A percentile compares a stretch with the other conserved stretches of the same genome.
These are phyloP conservation scores for Macadamia tetraphylla DNA, from an alignment of 164 flowering plant species.

Conservation along the genomic window DNA sequence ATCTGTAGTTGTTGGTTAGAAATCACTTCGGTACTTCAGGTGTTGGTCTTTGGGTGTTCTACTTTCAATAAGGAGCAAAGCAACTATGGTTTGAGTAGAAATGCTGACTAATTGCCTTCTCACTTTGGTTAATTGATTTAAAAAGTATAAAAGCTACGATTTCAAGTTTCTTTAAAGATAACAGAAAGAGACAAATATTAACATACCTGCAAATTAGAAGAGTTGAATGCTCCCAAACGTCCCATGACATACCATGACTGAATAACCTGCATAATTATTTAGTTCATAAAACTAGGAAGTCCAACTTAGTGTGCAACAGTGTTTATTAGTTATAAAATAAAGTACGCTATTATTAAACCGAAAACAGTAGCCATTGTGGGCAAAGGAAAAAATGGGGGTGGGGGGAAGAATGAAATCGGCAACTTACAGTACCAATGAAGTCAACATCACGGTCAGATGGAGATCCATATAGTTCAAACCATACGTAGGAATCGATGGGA, in stretches of 20 bases:
- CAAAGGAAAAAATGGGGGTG: not conserved
- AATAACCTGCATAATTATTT: conserved; percentile 51
- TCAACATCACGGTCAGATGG: conserved; percentile 91
- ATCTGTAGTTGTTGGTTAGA: no score
- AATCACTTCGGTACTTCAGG: no score
- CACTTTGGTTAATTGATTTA: no score
- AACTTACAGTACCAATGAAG: conserved; percentile 84
- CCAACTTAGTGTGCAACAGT: not conserved
- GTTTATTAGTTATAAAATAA: not conserved
- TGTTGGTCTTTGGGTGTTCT: no score
- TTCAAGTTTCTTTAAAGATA: not conserved
- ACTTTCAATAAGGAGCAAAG: no score
- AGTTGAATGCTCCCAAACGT: conserved; percentile 81
- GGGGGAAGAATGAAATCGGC: not conserved
- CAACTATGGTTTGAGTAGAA: no score
- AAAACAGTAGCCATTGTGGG: not conserved
- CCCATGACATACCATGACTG: conserved; percentile 97
- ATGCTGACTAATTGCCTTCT: no score
- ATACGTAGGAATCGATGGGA: conserved; percentile 72
- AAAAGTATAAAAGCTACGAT: no score
- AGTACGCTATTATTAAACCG: not conserved
- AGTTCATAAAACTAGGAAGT: not conserved
- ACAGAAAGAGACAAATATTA: not conserved
- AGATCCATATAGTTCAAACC: conserved; percentile 86
- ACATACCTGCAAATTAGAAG: conserved; percentile 79